A percentile compares a stretch with the other conserved stretches of the same genome.
phyloP scores from a whole-genome alignment of 164 flowering plant genomes.

The Chloranthus sessilifolius region DNA sequence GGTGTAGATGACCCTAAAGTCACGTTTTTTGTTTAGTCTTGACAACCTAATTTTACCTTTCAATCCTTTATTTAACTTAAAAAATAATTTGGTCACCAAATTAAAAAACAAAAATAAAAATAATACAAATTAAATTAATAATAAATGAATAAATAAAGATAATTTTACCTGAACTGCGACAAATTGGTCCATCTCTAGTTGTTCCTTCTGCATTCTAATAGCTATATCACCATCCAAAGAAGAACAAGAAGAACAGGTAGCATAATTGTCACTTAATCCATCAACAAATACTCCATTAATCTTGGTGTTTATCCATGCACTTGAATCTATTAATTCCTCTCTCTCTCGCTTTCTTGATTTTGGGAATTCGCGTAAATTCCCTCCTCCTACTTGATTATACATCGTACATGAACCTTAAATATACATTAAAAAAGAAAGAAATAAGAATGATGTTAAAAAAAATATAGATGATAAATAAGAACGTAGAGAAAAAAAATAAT shows the following conservation, averaged over 20 bases:
- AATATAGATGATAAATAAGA: too few species aligned
- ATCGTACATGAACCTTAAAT: conserved; percentile 1
- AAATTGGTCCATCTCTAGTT: conserved; percentile 10
- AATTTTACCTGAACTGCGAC: conserved; percentile 7
- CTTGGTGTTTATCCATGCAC: not conserved
- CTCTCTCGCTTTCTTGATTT: conserved; percentile 8
- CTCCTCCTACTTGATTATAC: not conserved
- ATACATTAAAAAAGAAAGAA: not conserved
- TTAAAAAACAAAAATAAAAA: not conserved
- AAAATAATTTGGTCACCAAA: not conserved
- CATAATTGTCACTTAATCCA: not conserved
- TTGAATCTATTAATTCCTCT: conserved; percentile 4
- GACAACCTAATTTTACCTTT: too few species aligned
- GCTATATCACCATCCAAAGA: conserved; percentile 2
- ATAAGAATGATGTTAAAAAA: not conserved
- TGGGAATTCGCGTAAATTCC: not conserved
- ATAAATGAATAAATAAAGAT: not conserved
- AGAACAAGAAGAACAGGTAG: conserved; percentile 2
- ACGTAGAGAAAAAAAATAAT: not conserved
- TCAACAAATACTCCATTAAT: not conserved
- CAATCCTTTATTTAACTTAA: too few species aligned
- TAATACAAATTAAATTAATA: not conserved
- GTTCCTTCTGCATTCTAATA: conserved; percentile 7
- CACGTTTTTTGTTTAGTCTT: too few species aligned
- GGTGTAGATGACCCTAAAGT: too few species aligned